Base-by-base conservation (phyloP, 768 basidiomycete genomes). In the Tricholoma hemisulphureum region DNA sequence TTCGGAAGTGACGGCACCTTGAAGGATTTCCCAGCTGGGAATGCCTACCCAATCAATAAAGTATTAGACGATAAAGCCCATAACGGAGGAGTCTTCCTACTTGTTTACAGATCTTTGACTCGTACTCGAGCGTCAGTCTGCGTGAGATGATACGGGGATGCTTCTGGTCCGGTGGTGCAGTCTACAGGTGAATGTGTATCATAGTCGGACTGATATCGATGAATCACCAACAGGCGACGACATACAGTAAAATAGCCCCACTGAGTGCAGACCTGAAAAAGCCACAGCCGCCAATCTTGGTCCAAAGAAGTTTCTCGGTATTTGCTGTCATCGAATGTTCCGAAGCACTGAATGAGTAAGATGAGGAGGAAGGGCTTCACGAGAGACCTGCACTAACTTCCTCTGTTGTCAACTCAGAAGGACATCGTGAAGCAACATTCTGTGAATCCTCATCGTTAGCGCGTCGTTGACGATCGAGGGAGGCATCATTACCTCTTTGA, bases 161-260 rank as follows among this genome's bases (percentile, higher is more conserved):
- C 6, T 80, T 77, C 35, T 82, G 80, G 67, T 90, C 82, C 1
- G 88, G 89, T 3, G 91, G 91, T 1, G 90, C 82, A 11, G 88
- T 87, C 89, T 93, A 41, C 14, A 32, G 16, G 26, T 28, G 31
- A 23, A 32, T n/a, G n/a, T n/a, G n/a, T n/a, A n/a, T n/a, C n/a
- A 16, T 20, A 21, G 46, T 29, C 43, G 55, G 24, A 55, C 39
- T 45, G 28, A 18, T 29, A 28, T 49, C 8, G n/a, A 29, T 18
- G 3, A n/a, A n/a, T 16, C 10, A 16, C 8, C 4, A 28, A 2
- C 9, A 10, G 8, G n/a, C 46, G 29, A 49, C 29, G 21, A 67
- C 83, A 31, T 63, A 90, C 92, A 28, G 80, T 86, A 69, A 96
- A 95, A 71, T 93, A 99, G 2, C 95, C 96, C 96, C 96, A 98